These are phyloP conservation scores for Marchantia polymorpha DNA, from an alignment of 225 moss, liverwort and hornwort species.

Conservation along the genomic window DNA sequence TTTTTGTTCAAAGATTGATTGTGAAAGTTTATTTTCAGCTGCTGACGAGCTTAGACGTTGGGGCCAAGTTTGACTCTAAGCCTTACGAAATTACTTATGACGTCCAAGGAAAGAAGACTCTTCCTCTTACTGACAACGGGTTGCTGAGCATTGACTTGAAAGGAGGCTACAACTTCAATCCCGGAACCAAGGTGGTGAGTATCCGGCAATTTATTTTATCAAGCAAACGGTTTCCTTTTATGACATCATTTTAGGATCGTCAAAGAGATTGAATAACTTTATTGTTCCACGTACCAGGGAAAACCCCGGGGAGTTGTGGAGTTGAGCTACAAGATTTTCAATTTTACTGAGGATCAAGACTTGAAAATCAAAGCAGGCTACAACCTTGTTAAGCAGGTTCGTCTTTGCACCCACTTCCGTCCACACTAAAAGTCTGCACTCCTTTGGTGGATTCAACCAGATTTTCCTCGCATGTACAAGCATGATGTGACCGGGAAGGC, in stretches of 20 bases:
- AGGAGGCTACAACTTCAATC: slow-evolving; percentile 84
- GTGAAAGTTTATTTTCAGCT: slow-evolving; percentile 48
- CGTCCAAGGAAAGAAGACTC: slow-evolving; percentile 79
- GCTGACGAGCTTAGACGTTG: slow-evolving; percentile 84
- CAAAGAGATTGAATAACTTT: neutral
- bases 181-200: slow-evolving; percentile 58
- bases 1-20: neutral
- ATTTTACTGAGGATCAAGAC: slow-evolving; percentile 98
- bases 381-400: slow-evolving; percentile 70
- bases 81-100: slow-evolving; percentile 85
- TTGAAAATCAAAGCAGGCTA: slow-evolving; percentile 88
- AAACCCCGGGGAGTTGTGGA: slow-evolving; percentile 74
- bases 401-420: neutral
- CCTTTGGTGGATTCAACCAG: neutral
- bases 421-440: neutral
- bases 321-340: slow-evolving; percentile 91
- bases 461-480: neutral
- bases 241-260: neutral
- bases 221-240: neutral
- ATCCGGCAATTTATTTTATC: neutral
- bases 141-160: slow-evolving; percentile 83
- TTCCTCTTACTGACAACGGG: slow-evolving; percentile 82
- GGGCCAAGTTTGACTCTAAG: slow-evolving; percentile 93
- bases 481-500: too few relatives aligned
- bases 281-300: slow-evolving; percentile 42